Conservation (phyloP, 1,139 yeast species). For the Lizanozyma gosingica region DNA sequence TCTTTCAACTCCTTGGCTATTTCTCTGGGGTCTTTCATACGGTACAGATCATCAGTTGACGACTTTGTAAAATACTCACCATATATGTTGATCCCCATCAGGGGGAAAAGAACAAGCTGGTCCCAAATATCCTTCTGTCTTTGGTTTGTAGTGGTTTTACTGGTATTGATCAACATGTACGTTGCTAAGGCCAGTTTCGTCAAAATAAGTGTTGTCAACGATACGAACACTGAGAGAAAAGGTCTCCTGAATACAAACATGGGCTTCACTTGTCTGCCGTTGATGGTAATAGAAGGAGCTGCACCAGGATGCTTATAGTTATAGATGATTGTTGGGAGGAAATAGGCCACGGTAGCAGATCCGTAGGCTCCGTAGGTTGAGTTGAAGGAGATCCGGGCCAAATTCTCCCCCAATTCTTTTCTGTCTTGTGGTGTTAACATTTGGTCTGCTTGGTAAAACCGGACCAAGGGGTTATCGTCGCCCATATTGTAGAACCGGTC, state of each 20-base stretch:
- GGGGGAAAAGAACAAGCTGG: constrained; percentile 28
- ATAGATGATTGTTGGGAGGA: constrained; percentile 17
- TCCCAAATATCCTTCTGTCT: constrained; percentile 8
- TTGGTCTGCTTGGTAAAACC: constrained; percentile 37
- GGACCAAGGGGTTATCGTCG: constrained; percentile 9
- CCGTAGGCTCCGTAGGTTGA: constrained; percentile 21
- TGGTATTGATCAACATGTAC: constrained; percentile 16
- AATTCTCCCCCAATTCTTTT: constrained; percentile 20
- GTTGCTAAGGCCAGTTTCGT: constrained; percentile 18
- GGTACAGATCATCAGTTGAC: background rate
- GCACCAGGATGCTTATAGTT: constrained; percentile 3
- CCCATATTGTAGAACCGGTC: background rate
- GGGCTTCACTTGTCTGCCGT: constrained; percentile 5
- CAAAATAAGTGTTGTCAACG: constrained; percentile 19
- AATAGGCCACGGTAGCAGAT: constrained; percentile 16
- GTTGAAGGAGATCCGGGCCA: constrained; percentile 17
- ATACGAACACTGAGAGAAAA: constrained; percentile 24
- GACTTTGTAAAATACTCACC: background rate
- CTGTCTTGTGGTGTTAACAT: constrained; percentile 24
- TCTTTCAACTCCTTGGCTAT: background rate
- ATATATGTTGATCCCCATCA: constrained; percentile 19
- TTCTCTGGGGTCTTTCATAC: background rate
- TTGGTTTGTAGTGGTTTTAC: constrained; percentile 4
- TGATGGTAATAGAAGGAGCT: constrained; percentile 3
- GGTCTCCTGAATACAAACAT: constrained; percentile 19